Conservation (phyloP, 108 stramenopile genomes). For the Schizochytrium sp. region DNA sequence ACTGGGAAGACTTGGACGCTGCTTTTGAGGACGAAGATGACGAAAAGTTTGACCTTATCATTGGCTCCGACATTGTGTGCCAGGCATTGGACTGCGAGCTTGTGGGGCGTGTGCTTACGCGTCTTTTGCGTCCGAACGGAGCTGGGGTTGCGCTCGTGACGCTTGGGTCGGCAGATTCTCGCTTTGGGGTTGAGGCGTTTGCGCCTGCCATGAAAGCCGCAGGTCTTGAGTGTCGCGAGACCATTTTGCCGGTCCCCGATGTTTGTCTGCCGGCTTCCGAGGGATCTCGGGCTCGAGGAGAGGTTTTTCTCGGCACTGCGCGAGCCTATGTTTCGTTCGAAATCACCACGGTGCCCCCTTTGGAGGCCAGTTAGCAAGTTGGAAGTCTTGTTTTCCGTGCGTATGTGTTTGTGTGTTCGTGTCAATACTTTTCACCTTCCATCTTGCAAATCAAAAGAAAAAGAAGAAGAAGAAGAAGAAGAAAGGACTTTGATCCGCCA, state of each 20-base stretch:
- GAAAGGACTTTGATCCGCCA: too few species aligned
- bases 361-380: too few species aligned
- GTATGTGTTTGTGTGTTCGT: too few species aligned
- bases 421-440: too few species aligned
- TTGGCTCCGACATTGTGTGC: conserved; percentile 6
- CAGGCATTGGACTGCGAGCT: background rate
- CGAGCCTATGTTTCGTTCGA: background rate
- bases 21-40: background rate
- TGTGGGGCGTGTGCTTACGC: background rate
- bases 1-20: background rate
- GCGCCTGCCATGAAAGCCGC: background rate
- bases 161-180: background rate
- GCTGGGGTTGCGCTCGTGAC: background rate
- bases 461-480: too few species aligned
- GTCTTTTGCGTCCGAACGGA: background rate
- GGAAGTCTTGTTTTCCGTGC: too few species aligned
- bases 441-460: too few species aligned
- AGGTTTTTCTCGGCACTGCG: background rate
- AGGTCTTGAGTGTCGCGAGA: background rate
- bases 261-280: background rate
- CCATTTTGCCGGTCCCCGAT: background rate
- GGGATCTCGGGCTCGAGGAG: background rate
- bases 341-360: background rate
- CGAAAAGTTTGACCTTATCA: background rate
- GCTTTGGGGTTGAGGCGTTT: background rate